These are phyloP conservation scores for Clathrus columnatus DNA, from an alignment of 768 basidiomycete species.

Conservation along the genomic window DNA sequence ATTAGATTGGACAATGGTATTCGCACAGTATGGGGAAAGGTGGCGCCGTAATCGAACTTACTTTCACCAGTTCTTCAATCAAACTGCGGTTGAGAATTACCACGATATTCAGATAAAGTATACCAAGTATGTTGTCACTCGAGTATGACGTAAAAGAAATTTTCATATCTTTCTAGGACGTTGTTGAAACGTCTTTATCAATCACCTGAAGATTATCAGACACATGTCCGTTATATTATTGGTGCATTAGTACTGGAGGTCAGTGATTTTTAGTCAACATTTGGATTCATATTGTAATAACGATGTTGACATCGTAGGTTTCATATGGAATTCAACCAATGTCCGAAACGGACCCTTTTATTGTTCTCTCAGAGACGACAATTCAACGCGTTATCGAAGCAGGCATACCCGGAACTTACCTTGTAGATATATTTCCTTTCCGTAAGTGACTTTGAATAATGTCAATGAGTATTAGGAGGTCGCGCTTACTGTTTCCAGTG, in stretches of 20 bases:
- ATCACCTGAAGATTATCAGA: constrained; percentile 3
- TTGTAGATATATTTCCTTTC: constrained; percentile 9
- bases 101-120: constrained; percentile 39
- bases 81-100: no score
- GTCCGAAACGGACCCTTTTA: no score
- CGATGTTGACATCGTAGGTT: constrained; percentile 13
- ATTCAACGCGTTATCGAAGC: constrained; percentile 1
- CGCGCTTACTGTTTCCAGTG: not conserved
- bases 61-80: no score
- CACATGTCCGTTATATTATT: not conserved
- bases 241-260: no score
- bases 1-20: constrained; percentile 43
- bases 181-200: not conserved
- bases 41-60: constrained; percentile 24
- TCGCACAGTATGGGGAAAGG: constrained; percentile 40
- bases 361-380: no score
- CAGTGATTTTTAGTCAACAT: not conserved
- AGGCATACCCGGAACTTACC: constrained; percentile 1
- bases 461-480: not conserved
- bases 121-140: constrained; percentile 22
- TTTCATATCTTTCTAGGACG: not conserved
- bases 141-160: not conserved
- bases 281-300: constrained; percentile 11
- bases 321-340: no score
- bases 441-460: constrained; percentile 8